These are phyloP conservation scores for Kalanchoe fedtschenkoi DNA, from an alignment of 164 flowering plant species.

Conservation along the genomic window DNA sequence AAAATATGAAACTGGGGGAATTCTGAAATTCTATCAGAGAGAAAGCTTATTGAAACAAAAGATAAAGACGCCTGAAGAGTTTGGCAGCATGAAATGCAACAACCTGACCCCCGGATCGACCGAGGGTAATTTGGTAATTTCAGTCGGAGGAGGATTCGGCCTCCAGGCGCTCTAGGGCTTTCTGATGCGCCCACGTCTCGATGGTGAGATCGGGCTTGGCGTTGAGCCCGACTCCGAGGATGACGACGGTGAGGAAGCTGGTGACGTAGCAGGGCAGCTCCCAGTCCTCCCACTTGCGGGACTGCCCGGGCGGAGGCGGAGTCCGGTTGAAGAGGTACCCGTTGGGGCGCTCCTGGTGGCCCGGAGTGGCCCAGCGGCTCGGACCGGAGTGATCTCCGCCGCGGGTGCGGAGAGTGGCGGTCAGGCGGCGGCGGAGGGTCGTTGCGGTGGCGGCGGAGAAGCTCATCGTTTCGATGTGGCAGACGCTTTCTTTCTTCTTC, in stretches of 20 bases:
- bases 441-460: slow-evolving; percentile 31
- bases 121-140: too few relatives aligned
- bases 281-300: slow-evolving; percentile 98
- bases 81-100: too few relatives aligned
- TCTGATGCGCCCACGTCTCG: slow-evolving; percentile 97
- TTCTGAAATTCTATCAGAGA: too few relatives aligned
- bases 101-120: too few relatives aligned
- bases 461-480: slow-evolving; percentile 19
- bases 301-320: slow-evolving; percentile 74
- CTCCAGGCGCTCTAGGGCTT: slow-evolving; percentile 79
- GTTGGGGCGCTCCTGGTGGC: slow-evolving; percentile 85
- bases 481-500: not conserved
- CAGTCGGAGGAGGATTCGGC: slow-evolving; percentile 18
- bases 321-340: slow-evolving; percentile 79
- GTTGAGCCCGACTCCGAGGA: slow-evolving; percentile 91
- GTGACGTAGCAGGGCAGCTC: slow-evolving; percentile 96
- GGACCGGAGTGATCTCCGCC: slow-evolving; percentile 41
- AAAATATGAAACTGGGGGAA: too few relatives aligned
- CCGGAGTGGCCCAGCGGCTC: slow-evolving; percentile 67
- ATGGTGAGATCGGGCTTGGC: slow-evolving; percentile 98
- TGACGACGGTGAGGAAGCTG: slow-evolving; percentile 83
- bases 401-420: slow-evolving; percentile 34
- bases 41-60: too few relatives aligned
- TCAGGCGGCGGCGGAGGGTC: slow-evolving; percentile 54
- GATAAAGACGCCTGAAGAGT: too few relatives aligned